These are phyloP conservation scores for Saposhnikovia divaricata DNA, from an alignment of 129 eudicot species.

Conservation along the genomic window DNA sequence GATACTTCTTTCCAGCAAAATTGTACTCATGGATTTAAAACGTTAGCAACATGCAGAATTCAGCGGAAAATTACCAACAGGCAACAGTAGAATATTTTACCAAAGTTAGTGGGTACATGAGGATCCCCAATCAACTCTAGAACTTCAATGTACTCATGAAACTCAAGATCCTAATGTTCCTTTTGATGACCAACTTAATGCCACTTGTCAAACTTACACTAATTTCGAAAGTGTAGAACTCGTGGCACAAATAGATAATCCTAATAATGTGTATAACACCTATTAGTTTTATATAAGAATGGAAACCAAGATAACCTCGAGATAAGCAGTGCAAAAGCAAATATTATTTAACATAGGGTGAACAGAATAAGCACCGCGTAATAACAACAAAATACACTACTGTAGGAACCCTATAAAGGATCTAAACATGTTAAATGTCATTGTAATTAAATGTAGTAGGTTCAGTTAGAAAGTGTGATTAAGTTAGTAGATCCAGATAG, in stretches of 20 bases:
- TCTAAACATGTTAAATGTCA: constrained; percentile 49
- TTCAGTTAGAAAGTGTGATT: constrained; percentile 30
- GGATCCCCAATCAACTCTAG: too few relatives aligned
- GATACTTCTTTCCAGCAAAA: too few relatives aligned
- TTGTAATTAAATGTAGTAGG: too few relatives aligned
- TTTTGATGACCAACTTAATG: constrained; percentile 23
- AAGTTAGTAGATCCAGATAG: constrained; percentile 80
- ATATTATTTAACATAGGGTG: neutral
- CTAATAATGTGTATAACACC: constrained; percentile 28
- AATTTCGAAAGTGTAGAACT: constrained; percentile 61
- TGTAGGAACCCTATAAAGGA: constrained; percentile 63
- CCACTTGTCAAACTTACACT: constrained; percentile 85
- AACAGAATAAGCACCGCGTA: neutral
- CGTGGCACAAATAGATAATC: constrained; percentile 83
- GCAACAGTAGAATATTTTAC: too few relatives aligned
- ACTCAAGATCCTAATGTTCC: constrained; percentile 32
- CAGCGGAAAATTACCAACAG: too few relatives aligned
- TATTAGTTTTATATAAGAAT: neutral
- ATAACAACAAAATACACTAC: neutral
- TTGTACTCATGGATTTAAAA: too few relatives aligned
- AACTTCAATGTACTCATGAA: too few relatives aligned
- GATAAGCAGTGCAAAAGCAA: neutral
- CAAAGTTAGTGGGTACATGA: too few relatives aligned
- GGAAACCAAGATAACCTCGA: neutral
- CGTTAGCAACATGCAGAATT: too few relatives aligned